These are phyloP conservation scores for Fusarium sp. DNA, from an alignment of 2,329 filamentous ascomycete genomes.

Conservation along the genomic window DNA sequence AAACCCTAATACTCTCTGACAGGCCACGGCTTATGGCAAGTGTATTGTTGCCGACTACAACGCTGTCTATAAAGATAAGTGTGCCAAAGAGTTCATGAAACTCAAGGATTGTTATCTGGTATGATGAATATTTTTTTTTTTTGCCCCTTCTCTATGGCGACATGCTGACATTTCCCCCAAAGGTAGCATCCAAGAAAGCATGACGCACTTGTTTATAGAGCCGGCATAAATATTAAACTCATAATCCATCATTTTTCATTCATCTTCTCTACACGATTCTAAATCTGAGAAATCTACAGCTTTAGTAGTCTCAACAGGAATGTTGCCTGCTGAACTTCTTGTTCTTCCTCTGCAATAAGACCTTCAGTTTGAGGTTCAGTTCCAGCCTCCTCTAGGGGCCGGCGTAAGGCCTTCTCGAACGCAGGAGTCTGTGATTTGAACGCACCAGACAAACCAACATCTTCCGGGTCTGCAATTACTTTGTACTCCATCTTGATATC, in stretches of 20 bases:
- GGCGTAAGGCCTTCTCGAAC: slow-evolving; percentile 82
- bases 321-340: slow-evolving; percentile 86
- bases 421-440: slow-evolving; percentile 76
- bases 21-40: slow-evolving; percentile 90
- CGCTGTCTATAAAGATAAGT: slow-evolving; percentile 91
- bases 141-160: not conserved
- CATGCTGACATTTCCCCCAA: slow-evolving; percentile 14
- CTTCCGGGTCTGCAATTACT: slow-evolving; percentile 82
- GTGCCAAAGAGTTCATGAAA: slow-evolving; percentile 83
- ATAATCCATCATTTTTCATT: slow-evolving; percentile 19
- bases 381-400: slow-evolving; percentile 72
- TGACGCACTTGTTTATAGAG: slow-evolving; percentile 20
- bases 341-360: slow-evolving; percentile 84
- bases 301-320: slow-evolving; percentile 82
- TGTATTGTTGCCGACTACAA: slow-evolving; percentile 94
- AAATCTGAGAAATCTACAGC: slow-evolving; percentile 62
- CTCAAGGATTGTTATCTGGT: slow-evolving; percentile 92
- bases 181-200: slow-evolving; percentile 49
- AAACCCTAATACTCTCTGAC: slow-evolving; percentile 13
- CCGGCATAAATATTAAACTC: slow-evolving; percentile 11
- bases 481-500: slow-evolving; percentile 96
- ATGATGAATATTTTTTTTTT: slow-evolving; percentile 51
- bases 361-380: slow-evolving; percentile 43
- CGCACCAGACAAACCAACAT: slow-evolving; percentile 76
- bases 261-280: slow-evolving; percentile 22